phyloP scores from a whole-genome alignment of 2,329 filamentous ascomycete genomes.

The Trichoderma sp. region DNA sequence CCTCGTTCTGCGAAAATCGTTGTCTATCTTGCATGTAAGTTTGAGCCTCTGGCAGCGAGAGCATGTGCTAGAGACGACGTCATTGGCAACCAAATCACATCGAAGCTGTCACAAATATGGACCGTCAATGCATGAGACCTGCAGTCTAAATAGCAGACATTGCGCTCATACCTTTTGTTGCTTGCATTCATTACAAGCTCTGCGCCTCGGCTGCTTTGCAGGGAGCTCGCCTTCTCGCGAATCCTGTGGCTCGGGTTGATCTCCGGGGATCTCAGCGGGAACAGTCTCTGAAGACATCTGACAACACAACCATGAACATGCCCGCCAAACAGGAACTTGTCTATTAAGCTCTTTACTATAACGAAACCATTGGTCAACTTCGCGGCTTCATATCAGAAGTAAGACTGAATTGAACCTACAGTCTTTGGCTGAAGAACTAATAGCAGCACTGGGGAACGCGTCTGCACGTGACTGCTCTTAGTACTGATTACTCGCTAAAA shows the following conservation, averaged over 20 bases:
- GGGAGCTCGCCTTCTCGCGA: neutral
- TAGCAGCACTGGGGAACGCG: neutral
- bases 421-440: neutral
- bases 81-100: constrained; percentile 10
- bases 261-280: neutral
- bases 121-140: neutral
- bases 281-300: constrained; percentile 1
- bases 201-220: constrained; percentile 9
- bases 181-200: constrained; percentile 16
- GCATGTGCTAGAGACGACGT: neutral
- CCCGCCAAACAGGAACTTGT: too few species aligned
- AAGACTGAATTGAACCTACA: neutral
- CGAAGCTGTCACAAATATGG: neutral
- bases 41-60: constrained; percentile 12
- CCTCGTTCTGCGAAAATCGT: constrained; percentile 6
- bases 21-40: constrained; percentile 16
- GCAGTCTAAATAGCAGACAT: neutral
- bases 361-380: too few species aligned
- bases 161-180: constrained; percentile 5
- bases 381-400: neutral
- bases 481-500: neutral
- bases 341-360: neutral
- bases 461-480: neutral
- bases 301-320: neutral
- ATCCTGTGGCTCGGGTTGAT: neutral